Evolutionary conservation across 2,329 filamentous ascomycete genomes (phyloP), one percentile per base, ranked within the genome.

Genomic region (Ascochyta lentis): DNA sequence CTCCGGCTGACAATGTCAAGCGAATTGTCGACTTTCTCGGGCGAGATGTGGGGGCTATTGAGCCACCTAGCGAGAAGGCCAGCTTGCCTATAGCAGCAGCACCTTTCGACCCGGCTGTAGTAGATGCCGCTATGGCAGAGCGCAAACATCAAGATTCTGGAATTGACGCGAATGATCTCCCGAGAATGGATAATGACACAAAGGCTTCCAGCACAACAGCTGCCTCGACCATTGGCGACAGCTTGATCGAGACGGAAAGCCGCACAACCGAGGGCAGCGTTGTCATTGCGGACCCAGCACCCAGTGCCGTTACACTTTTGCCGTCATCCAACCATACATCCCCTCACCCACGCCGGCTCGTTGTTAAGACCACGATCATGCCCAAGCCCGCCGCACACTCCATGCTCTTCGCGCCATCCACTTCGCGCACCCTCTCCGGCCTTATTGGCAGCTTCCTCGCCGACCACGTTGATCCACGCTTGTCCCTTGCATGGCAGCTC

Each of bases 401-500:
- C 12, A 80, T 98, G 24, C 84, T 96, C 6, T 98, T 96, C 72
- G 88, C 88, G 53, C 89, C 91, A 2, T 82, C 84, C 0, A 90
- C 86, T 2, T 89, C 89, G 39, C 89, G 91, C 46, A 88, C 88
- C 6, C 80, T 97, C 9, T 89, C 91, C 1, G 92, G 92, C 0
- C 81, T 96, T 0, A 88, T 97, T 48, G 89, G 92, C 56, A 88
- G 90, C 60, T 98, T 98, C 68, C 82, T 97, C 26, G 82, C 86
- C 16, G 81, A 83, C 3, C 84, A 92, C 66, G 82, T 97, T 49
- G 93, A 93, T 9, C 83, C 86, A 9, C 87, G 92, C 8, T 83
- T 97, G 13, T 90, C 87, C 1, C 85, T 94, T 26, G 91, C 89
- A 39, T 98, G 94, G 93, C 94, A 98, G 76, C 81, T 98, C 15